A percentile compares a stretch with the other conserved stretches of the same genome.
Conservation (phyloP, 2,329 filamentous ascomycete genomes). For the Gaeumannomyces tritici region DNA sequence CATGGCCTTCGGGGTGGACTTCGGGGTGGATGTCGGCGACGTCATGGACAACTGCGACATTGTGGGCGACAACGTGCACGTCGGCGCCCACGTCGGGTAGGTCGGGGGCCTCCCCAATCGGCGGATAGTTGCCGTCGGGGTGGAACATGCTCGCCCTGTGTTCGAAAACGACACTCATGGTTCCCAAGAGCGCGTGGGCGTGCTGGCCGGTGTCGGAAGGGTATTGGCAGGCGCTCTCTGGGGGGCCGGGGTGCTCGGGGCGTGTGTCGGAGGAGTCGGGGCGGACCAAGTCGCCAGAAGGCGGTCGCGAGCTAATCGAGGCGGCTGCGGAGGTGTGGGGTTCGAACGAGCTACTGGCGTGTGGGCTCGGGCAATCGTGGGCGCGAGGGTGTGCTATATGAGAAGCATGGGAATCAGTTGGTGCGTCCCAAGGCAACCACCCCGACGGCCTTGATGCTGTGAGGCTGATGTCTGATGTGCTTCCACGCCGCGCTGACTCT, state of each 20-base stretch:
- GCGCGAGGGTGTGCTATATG: neutral
- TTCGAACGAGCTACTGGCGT: neutral
- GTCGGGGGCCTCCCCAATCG: slow-evolving; percentile 9
- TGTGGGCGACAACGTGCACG: slow-evolving; percentile 1
- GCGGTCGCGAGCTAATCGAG: neutral
- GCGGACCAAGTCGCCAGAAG: neutral
- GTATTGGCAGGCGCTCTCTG: neutral
- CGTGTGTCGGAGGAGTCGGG: neutral
- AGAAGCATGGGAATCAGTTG: too few relatives aligned
- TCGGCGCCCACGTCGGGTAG: neutral
- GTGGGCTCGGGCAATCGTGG: neutral
- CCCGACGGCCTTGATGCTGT: neutral
- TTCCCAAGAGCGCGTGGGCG: neutral
- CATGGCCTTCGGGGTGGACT: neutral
- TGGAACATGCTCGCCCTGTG: slow-evolving; percentile 8
- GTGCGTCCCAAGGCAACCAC: neutral
- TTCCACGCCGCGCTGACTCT: neutral
- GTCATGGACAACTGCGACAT: slow-evolving; percentile 5
- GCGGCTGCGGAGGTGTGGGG: neutral
- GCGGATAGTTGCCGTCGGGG: slow-evolving; percentile 12
- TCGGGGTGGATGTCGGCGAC: slow-evolving; percentile 6
- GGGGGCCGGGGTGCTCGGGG: neutral
- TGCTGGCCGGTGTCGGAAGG: neutral
- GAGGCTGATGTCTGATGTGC: neutral
- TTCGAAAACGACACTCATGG: slow-evolving; percentile 14